These are phyloP conservation scores for Suillus bovinus DNA, from an alignment of 768 basidiomycete species.

Conservation along the genomic window DNA sequence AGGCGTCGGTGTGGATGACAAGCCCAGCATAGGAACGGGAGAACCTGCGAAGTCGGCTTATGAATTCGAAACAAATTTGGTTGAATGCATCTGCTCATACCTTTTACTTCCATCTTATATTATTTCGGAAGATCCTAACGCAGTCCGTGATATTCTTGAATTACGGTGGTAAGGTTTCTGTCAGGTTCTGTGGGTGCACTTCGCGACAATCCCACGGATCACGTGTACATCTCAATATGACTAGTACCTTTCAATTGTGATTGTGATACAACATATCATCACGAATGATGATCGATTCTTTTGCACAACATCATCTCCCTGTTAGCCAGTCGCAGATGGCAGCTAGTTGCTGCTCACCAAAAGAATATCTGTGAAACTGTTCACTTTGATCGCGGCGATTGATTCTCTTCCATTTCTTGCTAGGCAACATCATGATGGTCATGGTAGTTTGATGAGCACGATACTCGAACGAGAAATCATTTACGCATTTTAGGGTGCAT, in stretches of 20 bases:
- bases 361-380: not conserved
- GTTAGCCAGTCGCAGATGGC: not conserved
- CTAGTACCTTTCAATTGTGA: no score
- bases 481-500: not conserved
- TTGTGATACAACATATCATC: no score
- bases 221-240: not conserved
- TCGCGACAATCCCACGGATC: conserved; percentile 4
- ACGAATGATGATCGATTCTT: no score
- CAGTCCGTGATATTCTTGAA: conserved; percentile 3
- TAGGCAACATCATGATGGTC: not conserved
- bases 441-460: not conserved
- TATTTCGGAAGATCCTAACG: not conserved
- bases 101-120: conserved; percentile 8
- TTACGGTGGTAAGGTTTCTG: conserved; percentile 1
- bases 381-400: not conserved
- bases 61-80: not conserved
- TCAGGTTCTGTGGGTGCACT: not conserved
- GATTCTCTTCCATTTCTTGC: not conserved
- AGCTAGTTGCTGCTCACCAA: not conserved
- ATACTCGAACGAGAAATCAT: not conserved
- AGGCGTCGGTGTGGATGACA: conserved; percentile 19
- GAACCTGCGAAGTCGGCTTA: conserved; percentile 10
- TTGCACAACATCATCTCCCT: not conserved
- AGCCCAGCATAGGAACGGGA: conserved; percentile 11
- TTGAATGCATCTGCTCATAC: not conserved